Conservation (phyloP, 2,329 filamentous ascomycete genomes). For the Botrytis medusae region DNA sequence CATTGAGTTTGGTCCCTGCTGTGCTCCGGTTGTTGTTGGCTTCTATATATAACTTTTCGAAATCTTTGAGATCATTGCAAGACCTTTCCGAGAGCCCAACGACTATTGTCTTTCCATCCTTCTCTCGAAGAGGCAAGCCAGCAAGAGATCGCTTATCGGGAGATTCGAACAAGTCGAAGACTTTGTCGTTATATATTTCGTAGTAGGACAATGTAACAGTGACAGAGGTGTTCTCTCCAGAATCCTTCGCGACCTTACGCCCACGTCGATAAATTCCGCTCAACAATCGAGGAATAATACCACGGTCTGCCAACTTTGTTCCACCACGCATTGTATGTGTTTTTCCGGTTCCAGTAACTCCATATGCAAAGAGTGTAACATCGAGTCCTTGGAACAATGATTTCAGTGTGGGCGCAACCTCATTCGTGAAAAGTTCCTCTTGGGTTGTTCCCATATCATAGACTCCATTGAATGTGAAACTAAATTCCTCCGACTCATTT, state of each 20-base stretch:
- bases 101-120: constrained; percentile 82
- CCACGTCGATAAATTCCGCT: constrained; percentile 82
- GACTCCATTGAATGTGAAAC: constrained; percentile 91
- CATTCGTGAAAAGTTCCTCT: constrained; percentile 82
- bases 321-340: constrained; percentile 96
- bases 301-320: constrained; percentile 79
- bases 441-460: constrained; percentile 80
- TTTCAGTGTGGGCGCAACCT: constrained; percentile 91
- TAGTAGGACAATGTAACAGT: constrained; percentile 84
- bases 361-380: constrained; percentile 89
- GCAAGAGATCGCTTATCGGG: constrained; percentile 75
- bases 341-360: constrained; percentile 90
- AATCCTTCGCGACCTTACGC: constrained; percentile 82
- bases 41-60: constrained; percentile 85
- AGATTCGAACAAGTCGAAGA: constrained; percentile 85
- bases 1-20: constrained; percentile 87
- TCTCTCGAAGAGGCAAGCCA: constrained; percentile 80
- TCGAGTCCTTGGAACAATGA: constrained; percentile 88
- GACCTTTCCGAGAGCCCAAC: constrained; percentile 80
- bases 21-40: constrained; percentile 89
- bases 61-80: constrained; percentile 84
- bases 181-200: constrained; percentile 96
- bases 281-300: constrained; percentile 81
- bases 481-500: constrained; percentile 87
- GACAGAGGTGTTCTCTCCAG: constrained; percentile 66